Percentiles rank a stretch among this genome's conserved stretches.
Evolutionary conservation across 495 filamentous ascomycete species (phyloP).

Genomic region (Cenococcum geophilum): DNA sequence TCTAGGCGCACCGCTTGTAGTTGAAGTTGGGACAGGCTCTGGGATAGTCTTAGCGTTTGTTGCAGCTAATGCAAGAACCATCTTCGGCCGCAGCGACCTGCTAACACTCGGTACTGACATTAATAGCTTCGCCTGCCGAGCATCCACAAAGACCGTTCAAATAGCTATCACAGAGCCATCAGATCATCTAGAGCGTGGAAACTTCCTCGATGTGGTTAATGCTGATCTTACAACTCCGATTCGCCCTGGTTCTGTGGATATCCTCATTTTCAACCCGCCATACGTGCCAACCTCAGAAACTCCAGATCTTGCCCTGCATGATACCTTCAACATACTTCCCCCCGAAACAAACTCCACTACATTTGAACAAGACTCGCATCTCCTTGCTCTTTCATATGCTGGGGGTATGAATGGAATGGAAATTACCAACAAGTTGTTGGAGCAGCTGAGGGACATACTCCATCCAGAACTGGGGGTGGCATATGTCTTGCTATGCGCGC

Average conservation of each 20-base stretch:
- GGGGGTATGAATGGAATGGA: slow-evolving; percentile 91
- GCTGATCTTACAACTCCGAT: slow-evolving; percentile 61
- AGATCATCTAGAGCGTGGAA: slow-evolving; percentile 1
- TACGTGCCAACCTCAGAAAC: slow-evolving; percentile 83
- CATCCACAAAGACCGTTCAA: slow-evolving; percentile 56
- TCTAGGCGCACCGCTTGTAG: slow-evolving; percentile 52
- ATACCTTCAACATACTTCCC: slow-evolving; percentile 29
- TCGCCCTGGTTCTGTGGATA: slow-evolving; percentile 55
- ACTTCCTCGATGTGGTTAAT: slow-evolving; percentile 55
- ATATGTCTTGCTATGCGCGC: slow-evolving; percentile 81
- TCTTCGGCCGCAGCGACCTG: slow-evolving; percentile 68
- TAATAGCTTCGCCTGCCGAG: slow-evolving; percentile 71
- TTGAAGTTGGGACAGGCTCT: slow-evolving; percentile 89
- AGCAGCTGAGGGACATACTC: slow-evolving; percentile 57
- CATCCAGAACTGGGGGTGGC: slow-evolving; percentile 62
- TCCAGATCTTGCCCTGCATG: slow-evolving; percentile 44
- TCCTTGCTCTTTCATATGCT: slow-evolving; percentile 81
- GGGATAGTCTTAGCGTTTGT: slow-evolving; percentile 86
- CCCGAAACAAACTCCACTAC: slow-evolving; percentile 33
- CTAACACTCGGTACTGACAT: slow-evolving; percentile 73
- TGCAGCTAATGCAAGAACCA: slow-evolving; percentile 60
- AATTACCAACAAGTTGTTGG: slow-evolving; percentile 71
- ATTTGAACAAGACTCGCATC: slow-evolving; percentile 67
- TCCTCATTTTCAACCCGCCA: slow-evolving; percentile 93
- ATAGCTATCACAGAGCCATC: slow-evolving; percentile 43